These are phyloP conservation scores for Cyclotella baltica DNA, from an alignment of 108 stramenopile species.

Conservation along the genomic window DNA sequence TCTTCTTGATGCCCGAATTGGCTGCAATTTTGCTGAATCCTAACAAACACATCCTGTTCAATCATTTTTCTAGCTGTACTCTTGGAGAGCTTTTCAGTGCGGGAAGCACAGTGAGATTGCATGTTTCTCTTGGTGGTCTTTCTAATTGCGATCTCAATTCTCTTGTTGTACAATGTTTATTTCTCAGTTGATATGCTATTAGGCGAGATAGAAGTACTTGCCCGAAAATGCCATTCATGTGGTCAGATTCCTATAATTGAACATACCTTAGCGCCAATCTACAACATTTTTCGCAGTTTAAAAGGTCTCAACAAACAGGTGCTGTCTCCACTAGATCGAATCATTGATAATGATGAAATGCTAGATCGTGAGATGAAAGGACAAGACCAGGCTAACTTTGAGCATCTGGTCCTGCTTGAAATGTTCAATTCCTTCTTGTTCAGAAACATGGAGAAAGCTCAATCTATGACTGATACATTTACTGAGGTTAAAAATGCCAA, in stretches of 20 bases:
- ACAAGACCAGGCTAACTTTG: no score
- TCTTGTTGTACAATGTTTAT: not conserved
- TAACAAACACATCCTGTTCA: no score
- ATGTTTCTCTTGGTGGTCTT: not conserved
- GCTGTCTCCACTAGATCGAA: not conserved
- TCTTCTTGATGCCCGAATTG: no score
- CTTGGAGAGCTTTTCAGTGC: no score
- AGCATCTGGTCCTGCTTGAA: not conserved
- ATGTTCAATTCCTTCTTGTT: not conserved
- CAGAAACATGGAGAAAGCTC: conserved; percentile 3
- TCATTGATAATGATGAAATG: no score
- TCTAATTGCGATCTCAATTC: not conserved
- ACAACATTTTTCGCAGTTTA: not conserved
- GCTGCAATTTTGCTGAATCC: no score
- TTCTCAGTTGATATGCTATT: not conserved
- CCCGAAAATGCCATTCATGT: not conserved
- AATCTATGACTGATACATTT: not conserved
- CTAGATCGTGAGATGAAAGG: no score
- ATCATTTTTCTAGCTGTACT: no score
- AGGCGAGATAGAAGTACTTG: not conserved
- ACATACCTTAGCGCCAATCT: not conserved
- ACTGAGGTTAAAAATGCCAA: not conserved
- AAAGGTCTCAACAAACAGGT: not conserved
- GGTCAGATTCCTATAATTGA: not conserved
- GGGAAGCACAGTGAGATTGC: no score